Conservation (phyloP, 257 asterid species). For the Scutellaria baicalensis region DNA sequence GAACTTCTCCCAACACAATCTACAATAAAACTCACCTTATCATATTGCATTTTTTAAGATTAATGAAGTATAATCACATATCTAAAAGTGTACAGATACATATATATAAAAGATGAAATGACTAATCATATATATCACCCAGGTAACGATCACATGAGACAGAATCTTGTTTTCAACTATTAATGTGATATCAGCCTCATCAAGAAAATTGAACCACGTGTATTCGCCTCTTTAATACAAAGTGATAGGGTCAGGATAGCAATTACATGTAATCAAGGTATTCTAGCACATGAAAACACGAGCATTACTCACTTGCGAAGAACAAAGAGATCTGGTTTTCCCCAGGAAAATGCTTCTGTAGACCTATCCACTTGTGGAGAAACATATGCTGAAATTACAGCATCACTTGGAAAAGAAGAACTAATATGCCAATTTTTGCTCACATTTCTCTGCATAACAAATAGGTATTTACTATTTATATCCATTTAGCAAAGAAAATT, state of each 20-base stretch:
- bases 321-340: conserved; percentile 81
- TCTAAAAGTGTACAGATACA: background rate
- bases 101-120: background rate
- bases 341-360: conserved; percentile 80
- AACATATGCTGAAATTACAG: conserved; percentile 73
- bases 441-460: conserved; percentile 70
- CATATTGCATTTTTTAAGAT: background rate
- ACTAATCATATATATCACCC: background rate
- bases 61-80: background rate
- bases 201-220: background rate
- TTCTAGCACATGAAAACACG: background rate
- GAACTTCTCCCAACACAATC: conserved; percentile 93
- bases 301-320: conserved; percentile 75
- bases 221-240: background rate
- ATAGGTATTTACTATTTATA: background rate
- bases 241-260: background rate
- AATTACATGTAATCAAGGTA: background rate
- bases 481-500: conserved; percentile 4
- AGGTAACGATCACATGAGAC: too few relatives aligned
- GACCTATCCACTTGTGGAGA: conserved; percentile 95
- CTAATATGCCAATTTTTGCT: conserved; percentile 98
- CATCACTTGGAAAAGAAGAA: conserved; percentile 82
- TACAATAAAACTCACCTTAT: conserved; percentile 18
- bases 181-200: too few relatives aligned
- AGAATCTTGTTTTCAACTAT: too few relatives aligned